Evolutionary conservation across 1,284 basidiomycete species (phyloP).

Genomic region (Cutaneotrichosporon mucoides): DNA sequence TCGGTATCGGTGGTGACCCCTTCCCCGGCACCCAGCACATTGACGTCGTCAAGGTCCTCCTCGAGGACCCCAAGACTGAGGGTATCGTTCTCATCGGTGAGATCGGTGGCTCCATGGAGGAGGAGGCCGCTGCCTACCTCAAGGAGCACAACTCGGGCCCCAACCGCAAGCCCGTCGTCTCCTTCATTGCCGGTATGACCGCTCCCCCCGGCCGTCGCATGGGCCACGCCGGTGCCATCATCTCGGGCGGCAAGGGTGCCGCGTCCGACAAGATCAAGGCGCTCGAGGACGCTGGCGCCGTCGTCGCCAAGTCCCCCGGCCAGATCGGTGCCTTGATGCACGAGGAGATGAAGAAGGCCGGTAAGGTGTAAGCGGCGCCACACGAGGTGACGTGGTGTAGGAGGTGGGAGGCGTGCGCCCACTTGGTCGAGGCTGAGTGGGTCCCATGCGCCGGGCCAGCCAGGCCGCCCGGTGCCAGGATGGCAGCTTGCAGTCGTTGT

Average conservation of each 20-base stretch:
- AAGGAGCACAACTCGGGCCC: slow-evolving; percentile 86
- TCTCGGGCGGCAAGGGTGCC: slow-evolving; percentile 94
- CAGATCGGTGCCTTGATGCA: slow-evolving; percentile 85
- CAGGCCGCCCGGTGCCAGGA: no score
- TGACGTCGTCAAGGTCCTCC: slow-evolving; percentile 94
- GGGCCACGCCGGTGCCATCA: slow-evolving; percentile 99
- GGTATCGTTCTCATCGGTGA: slow-evolving; percentile 98
- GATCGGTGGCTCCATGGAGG: slow-evolving; percentile 99
- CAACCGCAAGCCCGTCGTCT: slow-evolving; percentile 92
- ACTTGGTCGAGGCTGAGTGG: no score
- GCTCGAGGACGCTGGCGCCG: slow-evolving; percentile 85
- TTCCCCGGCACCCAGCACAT: slow-evolving; percentile 84
- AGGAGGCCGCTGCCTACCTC: slow-evolving; percentile 96
- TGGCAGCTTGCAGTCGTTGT: slow-evolving; percentile 2
- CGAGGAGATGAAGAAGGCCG: slow-evolving; percentile 81
- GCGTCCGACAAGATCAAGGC: slow-evolving; percentile 94
- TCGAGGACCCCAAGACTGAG: slow-evolving; percentile 87
- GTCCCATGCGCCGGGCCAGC: no score
- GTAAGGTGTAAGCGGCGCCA: slow-evolving; percentile 61
- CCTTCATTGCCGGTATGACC: slow-evolving; percentile 95
- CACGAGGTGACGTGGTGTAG: no score
- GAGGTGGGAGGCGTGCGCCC: no score
- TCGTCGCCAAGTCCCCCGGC: slow-evolving; percentile 94
- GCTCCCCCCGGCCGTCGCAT: slow-evolving; percentile 97
- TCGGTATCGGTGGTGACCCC: slow-evolving; percentile 98